Base-by-base conservation (phyloP, 345 rosid genomes). In the Erodium maritimum region DNA sequence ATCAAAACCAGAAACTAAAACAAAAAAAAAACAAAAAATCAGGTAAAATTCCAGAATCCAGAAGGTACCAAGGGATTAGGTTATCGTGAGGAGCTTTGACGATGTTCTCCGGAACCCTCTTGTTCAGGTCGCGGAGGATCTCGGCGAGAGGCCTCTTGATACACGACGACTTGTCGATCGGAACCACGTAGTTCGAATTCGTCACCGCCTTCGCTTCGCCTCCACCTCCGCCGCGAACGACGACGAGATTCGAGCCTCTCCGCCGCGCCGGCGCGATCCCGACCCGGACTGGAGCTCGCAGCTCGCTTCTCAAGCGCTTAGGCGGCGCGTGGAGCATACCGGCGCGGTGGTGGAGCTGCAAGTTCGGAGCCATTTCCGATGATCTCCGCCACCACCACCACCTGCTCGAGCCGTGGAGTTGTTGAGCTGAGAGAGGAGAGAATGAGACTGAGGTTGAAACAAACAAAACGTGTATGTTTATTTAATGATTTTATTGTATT, bases 91-190 rank as follows among this genome's bases (percentile, higher is more conserved):
- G 72, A 23, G 74, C 65, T 55, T 78, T 82, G 59, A 87, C 75
- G 72, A 89, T 82, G 69, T 87, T 89, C 23, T 89, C 96, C 48
- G 99, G 95, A 61, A 93, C 87, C 74, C 86, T 79, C 81, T 87
- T 86, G 71, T 93, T 93, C 68, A 93, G 95, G 64, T 93, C 99
- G 17, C 99, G 91, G 50, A 93, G 81, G 80, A 93, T 93, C 85
- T 93, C 99, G 21, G 71, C 87, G 19, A 93, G 78, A 46, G 99
- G 99, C 17, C 99, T 83, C 53, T 88, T 89, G 67, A 93, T 85
- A 54, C 79, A 87, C 0, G 97, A 73, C 0, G 94, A 74, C 61
- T 83, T 88, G 68, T 88, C 90, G 66, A 93, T 62, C 58, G 96
- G 99, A 52, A 93, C 96, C 37, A 93, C 99, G 55, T 93, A 93